Evolutionary conservation across 805 yeast genomes (phyloP).

Genomic region (Wickerhamiella kazuoi): DNA sequence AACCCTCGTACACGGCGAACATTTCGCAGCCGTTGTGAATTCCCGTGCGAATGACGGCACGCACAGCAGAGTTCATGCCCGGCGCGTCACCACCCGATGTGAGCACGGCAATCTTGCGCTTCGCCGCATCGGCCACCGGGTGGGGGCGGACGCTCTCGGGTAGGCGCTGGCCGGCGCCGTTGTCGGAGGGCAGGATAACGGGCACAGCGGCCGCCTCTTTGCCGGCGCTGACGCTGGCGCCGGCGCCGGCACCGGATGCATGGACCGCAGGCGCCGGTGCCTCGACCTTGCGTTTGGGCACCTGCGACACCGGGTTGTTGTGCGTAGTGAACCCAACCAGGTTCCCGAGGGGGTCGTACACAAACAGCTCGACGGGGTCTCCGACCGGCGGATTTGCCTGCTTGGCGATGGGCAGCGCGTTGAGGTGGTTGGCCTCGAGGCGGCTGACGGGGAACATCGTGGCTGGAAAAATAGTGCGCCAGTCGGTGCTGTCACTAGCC

Average conservation of each 20-base stretch:
- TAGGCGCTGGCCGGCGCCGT: slow-evolving; percentile 7
- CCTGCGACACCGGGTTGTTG: slow-evolving; percentile 5
- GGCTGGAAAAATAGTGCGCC: slow-evolving; percentile 31
- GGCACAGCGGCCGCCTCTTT: neutral
- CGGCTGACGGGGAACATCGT: slow-evolving; percentile 31
- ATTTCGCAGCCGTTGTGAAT: slow-evolving; percentile 77
- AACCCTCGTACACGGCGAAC: slow-evolving; percentile 85
- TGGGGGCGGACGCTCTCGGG: slow-evolving; percentile 6
- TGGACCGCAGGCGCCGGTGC: slow-evolving; percentile 1
- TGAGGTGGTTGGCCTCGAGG: slow-evolving; percentile 22
- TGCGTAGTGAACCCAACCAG: slow-evolving; percentile 53
- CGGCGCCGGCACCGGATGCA: neutral
- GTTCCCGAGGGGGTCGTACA: slow-evolving; percentile 70
- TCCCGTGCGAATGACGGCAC: slow-evolving; percentile 90
- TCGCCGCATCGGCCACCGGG: slow-evolving; percentile 6
- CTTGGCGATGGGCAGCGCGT: slow-evolving; percentile 20
- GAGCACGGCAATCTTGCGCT: slow-evolving; percentile 72
- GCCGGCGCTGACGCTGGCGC: slow-evolving; percentile 1
- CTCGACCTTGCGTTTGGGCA: slow-evolving; percentile 2
- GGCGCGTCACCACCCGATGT: slow-evolving; percentile 99
- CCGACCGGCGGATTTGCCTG: slow-evolving; percentile 57
- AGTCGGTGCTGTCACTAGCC: slow-evolving; percentile 22
- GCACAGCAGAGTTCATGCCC: slow-evolving; percentile 93
- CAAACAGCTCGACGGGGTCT: slow-evolving; percentile 58
- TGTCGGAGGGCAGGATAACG: slow-evolving; percentile 4